Evolutionary conservation across 768 basidiomycete species (phyloP), one percentile per base, ranked within the genome.

Genomic region (Boletales sp.): DNA sequence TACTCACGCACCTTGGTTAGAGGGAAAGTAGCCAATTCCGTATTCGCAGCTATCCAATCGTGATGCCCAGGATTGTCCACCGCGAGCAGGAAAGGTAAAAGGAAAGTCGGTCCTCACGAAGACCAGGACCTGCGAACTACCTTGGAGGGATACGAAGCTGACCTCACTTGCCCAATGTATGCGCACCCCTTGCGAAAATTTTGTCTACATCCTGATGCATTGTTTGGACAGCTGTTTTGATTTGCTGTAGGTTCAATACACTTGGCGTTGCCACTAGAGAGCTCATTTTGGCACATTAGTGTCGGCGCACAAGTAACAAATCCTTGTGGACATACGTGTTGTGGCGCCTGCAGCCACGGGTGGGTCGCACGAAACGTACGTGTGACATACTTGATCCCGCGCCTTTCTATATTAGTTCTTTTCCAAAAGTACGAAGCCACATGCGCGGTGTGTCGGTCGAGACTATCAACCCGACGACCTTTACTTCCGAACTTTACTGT

Each of bases 321-420:
- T 59, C 84, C 87, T 3, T 90, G 87, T 57, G 87, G 87, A 12
- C 87, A 90, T 60, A 82, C 79, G 21, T 78, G 77, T 52, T 90
- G 87, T 50, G 87, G 83, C 8, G 74, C 79, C 37, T 90, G 87
- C 59, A 79, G 78, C 11, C 74, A 77, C 67, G 65, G 72, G 49
- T 89, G 86, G 86, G 69, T 80, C 46, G 57, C 60, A 36, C 72
- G 75, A 58, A 80, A 77, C 48, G 85, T 84, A 51, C 39, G 77
- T 34, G 12, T 37, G 18, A 4, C 14, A 18, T 40, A 18, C 61
- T 10, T 39, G 38, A 8, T 28, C 21, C 32, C 25, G 31, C 42
- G 44, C 28, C 18, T 33, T 51, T 43, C 32, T 25, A 43, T 44
- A 41, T 42, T 34, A 25, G 7, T 46, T 55, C 44, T 38, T 38